These are phyloP conservation scores for Botrytis squamosa DNA, from an alignment of 2,329 filamentous ascomycete species.

Conservation along the genomic window DNA sequence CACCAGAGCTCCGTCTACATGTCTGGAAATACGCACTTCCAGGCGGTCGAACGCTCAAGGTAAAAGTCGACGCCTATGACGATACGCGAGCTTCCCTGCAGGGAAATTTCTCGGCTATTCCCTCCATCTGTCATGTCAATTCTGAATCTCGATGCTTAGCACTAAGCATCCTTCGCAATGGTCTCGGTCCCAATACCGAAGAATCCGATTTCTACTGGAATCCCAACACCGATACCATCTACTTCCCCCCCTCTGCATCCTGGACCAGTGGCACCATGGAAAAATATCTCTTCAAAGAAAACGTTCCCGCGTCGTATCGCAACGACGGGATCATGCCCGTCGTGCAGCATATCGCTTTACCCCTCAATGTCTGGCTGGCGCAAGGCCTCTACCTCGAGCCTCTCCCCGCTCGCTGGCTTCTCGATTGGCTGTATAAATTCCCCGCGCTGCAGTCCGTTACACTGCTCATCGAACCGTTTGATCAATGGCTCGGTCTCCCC, in stretches of 20 bases:
- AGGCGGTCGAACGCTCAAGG: not conserved
- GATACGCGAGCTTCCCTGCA: not conserved
- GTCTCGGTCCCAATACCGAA: not conserved
- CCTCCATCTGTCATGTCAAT: conserved; percentile 24
- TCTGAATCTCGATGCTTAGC: conserved; percentile 17
- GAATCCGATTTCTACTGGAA: conserved; percentile 12
- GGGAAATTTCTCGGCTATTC: conserved; percentile 24
- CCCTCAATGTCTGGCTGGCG: not conserved
- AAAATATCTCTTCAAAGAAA: not conserved
- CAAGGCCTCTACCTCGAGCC: conserved; percentile 4
- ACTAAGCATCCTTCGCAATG: not conserved
- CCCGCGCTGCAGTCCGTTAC: not conserved
- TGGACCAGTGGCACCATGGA: conserved; percentile 9
- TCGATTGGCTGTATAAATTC: not conserved
- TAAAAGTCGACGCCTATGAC: conserved; percentile 7
- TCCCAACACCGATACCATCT: conserved; percentile 6
- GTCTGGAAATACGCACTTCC: conserved; percentile 7
- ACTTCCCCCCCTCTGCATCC: conserved; percentile 3
- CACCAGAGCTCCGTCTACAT: conserved; percentile 4
- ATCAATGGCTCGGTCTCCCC: conserved; percentile 5
- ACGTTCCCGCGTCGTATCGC: not conserved
- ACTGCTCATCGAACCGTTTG: conserved; percentile 2
- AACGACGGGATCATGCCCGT: not conserved
- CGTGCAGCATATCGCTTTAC: not conserved
- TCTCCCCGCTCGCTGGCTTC: not conserved